Evolutionary conservation across 345 rosid species (phyloP), one percentile per base, ranked within the genome.

Genomic region (Microthlaspi erraticum): DNA sequence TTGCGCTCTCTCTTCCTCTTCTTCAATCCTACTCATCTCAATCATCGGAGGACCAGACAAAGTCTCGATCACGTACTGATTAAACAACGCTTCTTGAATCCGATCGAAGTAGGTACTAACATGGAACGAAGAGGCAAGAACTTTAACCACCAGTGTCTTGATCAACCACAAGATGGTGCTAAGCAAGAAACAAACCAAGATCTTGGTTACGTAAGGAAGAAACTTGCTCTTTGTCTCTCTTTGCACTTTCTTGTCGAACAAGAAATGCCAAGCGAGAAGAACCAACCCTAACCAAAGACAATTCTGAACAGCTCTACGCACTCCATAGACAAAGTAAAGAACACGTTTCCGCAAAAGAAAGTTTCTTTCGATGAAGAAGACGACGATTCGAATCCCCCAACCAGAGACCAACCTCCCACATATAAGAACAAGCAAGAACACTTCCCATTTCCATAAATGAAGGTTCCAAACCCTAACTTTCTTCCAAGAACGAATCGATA

Each of bases 81-180:
- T 83, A 72, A 91, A 93, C 52, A 91, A 19, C 0, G 97, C 81
- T 11, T 91, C 97, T 66, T 88, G 97, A 77, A 93, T 93, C 70
- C 98, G 70, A 57, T 93, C 98, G 10, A 93, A 93, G 68, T 93
- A 93, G 0, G 98, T 89, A 42, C 96, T 91, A 0, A 93, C 97
- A 50, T 93, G 98, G 68, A 93, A 93, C 0, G 93, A 87, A 3
- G 95, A 93, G 4, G 99, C 97, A 5, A 94, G 65, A 0, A 85
- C 93, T 73, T 94, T 91, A 7, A 94, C 90, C 67, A 89, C 81
- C 9, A 94, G 67, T 4, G 96, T 94, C 83, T 94, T 94, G n/a
- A 89, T 57, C 32, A 94, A 75, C 97, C 99, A 94, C 8, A 94
- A 49, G 61, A 83, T 69, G 8, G 84, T 88, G 3, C 84, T 86